A percentile compares a stretch with the other conserved stretches of the same genome.
Conservation (phyloP, 2,329 filamentous ascomycete genomes). For the Botrytis deweyae region DNA sequence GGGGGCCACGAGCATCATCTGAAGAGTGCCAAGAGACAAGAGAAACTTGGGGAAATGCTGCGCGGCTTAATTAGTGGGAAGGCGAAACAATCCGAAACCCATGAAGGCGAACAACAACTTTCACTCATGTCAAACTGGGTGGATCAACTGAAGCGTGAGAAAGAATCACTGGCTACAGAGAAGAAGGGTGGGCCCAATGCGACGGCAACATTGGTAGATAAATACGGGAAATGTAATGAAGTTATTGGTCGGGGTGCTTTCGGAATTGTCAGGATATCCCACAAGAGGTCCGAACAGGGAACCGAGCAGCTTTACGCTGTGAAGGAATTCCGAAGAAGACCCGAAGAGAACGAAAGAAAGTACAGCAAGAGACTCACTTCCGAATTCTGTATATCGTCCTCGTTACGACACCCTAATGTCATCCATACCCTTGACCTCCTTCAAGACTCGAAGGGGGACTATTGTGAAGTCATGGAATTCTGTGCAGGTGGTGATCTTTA, state of each 20-base stretch:
- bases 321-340: conserved; percentile 93
- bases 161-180: conserved; percentile 71
- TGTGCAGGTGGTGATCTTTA: conserved; percentile 96
- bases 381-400: conserved; percentile 98
- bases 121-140: conserved; percentile 96
- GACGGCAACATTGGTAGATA: conserved; percentile 81
- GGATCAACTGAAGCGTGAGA: conserved; percentile 85
- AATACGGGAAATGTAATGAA: conserved; percentile 98
- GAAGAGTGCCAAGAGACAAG: conserved; percentile 85
- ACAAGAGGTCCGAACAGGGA: conserved; percentile 85
- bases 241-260: conserved; percentile 95
- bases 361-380: conserved; percentile 97
- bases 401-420: conserved; percentile 92
- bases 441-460: conserved; percentile 94
- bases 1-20: conserved; percentile 85
- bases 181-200: conserved; percentile 74
- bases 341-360: conserved; percentile 93
- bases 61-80: conserved; percentile 78
- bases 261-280: conserved; percentile 94
- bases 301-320: conserved; percentile 92
- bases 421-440: conserved; percentile 96
- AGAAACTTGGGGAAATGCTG: conserved; percentile 92
- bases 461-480: conserved; percentile 99
- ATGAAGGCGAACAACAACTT: conserved; percentile 71
- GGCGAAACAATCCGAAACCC: conserved; percentile 68